Conservation (phyloP, 108 stramenopile genomes). For the Heterococcus sp. region DNA sequence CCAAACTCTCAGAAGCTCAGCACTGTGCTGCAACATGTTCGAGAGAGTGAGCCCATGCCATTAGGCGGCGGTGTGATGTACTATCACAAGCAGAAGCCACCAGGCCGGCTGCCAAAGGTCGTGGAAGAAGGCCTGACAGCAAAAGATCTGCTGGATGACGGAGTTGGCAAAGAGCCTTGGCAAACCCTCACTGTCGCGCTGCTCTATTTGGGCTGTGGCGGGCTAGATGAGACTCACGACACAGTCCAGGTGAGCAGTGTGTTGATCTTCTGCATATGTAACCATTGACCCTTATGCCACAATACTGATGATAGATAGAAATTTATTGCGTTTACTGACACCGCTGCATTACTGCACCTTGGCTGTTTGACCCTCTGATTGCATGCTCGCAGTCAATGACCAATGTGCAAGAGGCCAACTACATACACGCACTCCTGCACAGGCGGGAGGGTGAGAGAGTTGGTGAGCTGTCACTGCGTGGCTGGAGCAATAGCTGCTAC, state of each 20-base stretch:
- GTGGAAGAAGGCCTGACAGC: neutral
- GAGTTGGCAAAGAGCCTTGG: neutral
- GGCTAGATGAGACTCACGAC: neutral
- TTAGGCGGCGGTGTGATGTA: neutral
- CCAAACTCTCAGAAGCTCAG: no score
- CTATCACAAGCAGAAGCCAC: neutral
- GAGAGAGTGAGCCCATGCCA: neutral
- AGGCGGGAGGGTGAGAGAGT: neutral
- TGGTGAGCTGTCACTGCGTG: neutral
- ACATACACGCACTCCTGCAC: constrained; percentile 7
- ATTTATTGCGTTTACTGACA: no score
- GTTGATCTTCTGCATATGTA: neutral
- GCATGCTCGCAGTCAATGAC: no score
- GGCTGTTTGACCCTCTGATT: no score
- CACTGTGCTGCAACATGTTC: no score
- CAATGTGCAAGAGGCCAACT: neutral
- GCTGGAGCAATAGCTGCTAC: neutral
- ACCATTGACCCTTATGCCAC: neutral
- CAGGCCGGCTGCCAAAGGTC: neutral
- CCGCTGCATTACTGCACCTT: no score
- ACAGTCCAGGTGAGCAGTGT: neutral
- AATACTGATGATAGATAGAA: no score
- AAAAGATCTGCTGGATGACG: neutral
- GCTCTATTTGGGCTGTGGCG: neutral
- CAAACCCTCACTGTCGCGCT: neutral